Evolutionary conservation across 2,329 filamentous ascomycete species (phyloP).

Genomic region (Cladobotryum mycophilum): DNA sequence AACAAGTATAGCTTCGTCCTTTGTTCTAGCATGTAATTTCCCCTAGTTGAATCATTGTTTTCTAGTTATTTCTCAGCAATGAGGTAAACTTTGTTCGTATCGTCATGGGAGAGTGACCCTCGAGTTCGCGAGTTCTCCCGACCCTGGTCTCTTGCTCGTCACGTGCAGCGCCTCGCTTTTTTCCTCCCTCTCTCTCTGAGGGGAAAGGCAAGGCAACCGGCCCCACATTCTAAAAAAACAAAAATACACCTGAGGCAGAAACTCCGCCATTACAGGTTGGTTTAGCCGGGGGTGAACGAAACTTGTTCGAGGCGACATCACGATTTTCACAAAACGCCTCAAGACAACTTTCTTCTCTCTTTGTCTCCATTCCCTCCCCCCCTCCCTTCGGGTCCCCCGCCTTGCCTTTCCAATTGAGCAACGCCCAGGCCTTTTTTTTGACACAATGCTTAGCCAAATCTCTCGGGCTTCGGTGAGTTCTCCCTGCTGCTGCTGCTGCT

Average conservation of each 20-base stretch:
- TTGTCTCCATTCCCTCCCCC: slow-evolving; percentile 13
- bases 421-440: slow-evolving; percentile 27
- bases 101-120: too few species aligned
- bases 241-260: slow-evolving; percentile 21
- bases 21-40: too few species aligned
- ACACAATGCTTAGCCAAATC: slow-evolving; percentile 53
- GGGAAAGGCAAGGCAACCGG: too few species aligned
- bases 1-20: too few species aligned
- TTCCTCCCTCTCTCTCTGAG: too few species aligned
- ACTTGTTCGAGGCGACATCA: slow-evolving; percentile 26
- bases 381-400: not conserved
- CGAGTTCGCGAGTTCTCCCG: too few species aligned
- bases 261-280: slow-evolving; percentile 1
- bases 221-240: too few species aligned
- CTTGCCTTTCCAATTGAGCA: slow-evolving; percentile 35
- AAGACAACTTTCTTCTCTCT: slow-evolving; percentile 27
- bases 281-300: slow-evolving; percentile 18
- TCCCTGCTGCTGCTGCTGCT: not conserved
- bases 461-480: slow-evolving; percentile 50
- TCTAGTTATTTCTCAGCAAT: too few species aligned
- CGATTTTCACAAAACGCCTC: slow-evolving; percentile 43
- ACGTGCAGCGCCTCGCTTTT: too few species aligned
- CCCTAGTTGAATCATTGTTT: too few species aligned
- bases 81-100: too few species aligned
- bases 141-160: too few species aligned